Percentiles rank a stretch among this genome's conserved stretches.
These are phyloP conservation scores for Furcasterigmium furcatum DNA, from an alignment of 2,329 filamentous ascomycete genomes.

Conservation along the genomic window DNA sequence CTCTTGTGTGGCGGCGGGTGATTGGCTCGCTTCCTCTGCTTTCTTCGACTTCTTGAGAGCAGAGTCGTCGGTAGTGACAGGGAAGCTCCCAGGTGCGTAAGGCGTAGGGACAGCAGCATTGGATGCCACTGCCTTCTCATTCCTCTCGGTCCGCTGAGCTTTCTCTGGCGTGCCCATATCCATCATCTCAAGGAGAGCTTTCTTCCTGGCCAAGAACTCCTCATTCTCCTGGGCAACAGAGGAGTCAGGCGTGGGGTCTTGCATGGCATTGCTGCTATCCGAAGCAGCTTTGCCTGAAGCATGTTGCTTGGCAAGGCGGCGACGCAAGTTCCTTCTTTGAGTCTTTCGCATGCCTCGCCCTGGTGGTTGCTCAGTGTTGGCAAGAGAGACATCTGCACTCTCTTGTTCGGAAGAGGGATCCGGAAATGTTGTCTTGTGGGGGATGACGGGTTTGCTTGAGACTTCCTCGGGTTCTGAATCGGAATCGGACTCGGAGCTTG, in stretches of 20 bases:
- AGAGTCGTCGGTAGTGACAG: background rate
- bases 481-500: conserved; percentile 12
- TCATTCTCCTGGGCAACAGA: conserved; percentile 9
- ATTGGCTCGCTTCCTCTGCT: background rate
- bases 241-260: background rate
- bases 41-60: background rate
- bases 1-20: background rate
- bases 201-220: conserved; percentile 34
- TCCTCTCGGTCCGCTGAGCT: conserved; percentile 1
- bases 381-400: background rate
- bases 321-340: conserved; percentile 48
- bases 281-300: conserved; percentile 1
- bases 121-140: background rate
- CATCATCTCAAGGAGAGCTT: conserved; percentile 28
- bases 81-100: background rate
- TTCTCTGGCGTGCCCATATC: background rate
- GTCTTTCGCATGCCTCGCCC: conserved; percentile 38
- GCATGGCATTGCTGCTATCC: background rate
- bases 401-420: background rate
- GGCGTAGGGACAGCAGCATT: background rate
- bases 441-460: conserved; percentile 25
- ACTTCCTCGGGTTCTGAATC: conserved; percentile 29
- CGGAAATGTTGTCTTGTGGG: background rate
- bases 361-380: conserved; percentile 14
- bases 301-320: conserved; percentile 32